Conservation (phyloP, 306 rosid genomes). For the Carpinus viminea region DNA sequence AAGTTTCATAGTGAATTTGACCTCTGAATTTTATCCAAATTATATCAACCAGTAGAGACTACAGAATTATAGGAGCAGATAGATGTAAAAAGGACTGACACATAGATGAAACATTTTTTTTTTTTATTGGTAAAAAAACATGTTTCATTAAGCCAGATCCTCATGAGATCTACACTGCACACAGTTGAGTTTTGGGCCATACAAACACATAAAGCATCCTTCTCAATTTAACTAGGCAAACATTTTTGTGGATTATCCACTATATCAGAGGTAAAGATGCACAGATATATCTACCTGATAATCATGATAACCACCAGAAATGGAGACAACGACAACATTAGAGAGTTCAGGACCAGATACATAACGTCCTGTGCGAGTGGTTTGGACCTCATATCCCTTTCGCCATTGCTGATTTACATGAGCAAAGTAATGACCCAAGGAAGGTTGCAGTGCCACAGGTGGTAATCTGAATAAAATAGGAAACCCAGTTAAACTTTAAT, state of each 20-base stretch:
- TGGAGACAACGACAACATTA: conserved; percentile 78
- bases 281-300: conserved; percentile 64
- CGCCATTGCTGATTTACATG: conserved; percentile 83
- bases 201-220: conserved; percentile 25
- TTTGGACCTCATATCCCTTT: conserved; percentile 74
- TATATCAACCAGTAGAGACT: neutral
- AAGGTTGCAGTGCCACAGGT: conserved; percentile 96
- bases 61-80: neutral
- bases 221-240: conserved; percentile 22
- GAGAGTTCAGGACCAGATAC: conserved; percentile 76
- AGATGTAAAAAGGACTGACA: conserved; percentile 1
- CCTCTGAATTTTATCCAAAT: neutral
- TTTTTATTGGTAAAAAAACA: too few species aligned
- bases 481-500: conserved; percentile 44
- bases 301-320: conserved; percentile 88
- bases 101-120: conserved; percentile 22
- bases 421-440: conserved; percentile 82
- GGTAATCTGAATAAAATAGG: conserved; percentile 82
- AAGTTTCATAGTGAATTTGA: neutral
- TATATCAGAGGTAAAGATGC: conserved; percentile 6
- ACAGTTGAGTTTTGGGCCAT: conserved; percentile 7
- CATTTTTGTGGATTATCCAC: conserved; percentile 15
- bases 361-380: conserved; percentile 56
- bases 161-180: conserved; percentile 13
- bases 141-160: conserved; percentile 18